phyloP scores from a whole-genome alignment of 768 basidiomycete genomes.

The Hypholoma fasciculare region DNA sequence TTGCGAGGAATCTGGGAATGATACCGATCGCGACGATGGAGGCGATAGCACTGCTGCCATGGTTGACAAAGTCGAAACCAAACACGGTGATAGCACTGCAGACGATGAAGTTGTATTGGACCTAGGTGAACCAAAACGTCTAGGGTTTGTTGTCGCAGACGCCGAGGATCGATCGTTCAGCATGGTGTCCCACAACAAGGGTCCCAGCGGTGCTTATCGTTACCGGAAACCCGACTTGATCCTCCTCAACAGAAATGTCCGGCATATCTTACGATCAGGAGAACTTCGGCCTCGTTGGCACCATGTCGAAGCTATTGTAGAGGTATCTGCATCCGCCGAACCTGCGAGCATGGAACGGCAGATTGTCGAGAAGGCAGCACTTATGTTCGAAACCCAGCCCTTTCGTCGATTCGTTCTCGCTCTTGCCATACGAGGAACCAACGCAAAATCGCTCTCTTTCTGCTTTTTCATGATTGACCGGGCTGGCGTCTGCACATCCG shows the following conservation, averaged over 20 bases:
- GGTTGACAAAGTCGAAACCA: too few relatives aligned
- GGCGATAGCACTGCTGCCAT: too few relatives aligned
- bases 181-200: not conserved
- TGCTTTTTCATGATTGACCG: not conserved
- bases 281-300: not conserved
- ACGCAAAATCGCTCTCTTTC: not conserved
- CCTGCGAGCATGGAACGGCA: not conserved
- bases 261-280: not conserved
- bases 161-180: too few relatives aligned
- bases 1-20: too few relatives aligned
- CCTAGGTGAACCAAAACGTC: too few relatives aligned
- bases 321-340: not conserved
- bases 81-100: too few relatives aligned
- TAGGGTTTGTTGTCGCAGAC: not conserved
- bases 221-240: not conserved
- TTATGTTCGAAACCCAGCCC: constrained; percentile 6
- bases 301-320: constrained; percentile 1
- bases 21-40: too few relatives aligned
- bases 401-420: not conserved
- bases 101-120: too few relatives aligned
- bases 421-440: not conserved
- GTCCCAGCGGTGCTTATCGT: too few relatives aligned
- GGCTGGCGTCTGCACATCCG: too few relatives aligned
- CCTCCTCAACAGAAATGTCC: not conserved
- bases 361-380: not conserved